Percentiles rank a stretch among this genome's conserved stretches.
These are phyloP conservation scores for Globisporangium cederbergense DNA, from an alignment of 352 stramenopile genomes.

Conservation along the genomic window DNA sequence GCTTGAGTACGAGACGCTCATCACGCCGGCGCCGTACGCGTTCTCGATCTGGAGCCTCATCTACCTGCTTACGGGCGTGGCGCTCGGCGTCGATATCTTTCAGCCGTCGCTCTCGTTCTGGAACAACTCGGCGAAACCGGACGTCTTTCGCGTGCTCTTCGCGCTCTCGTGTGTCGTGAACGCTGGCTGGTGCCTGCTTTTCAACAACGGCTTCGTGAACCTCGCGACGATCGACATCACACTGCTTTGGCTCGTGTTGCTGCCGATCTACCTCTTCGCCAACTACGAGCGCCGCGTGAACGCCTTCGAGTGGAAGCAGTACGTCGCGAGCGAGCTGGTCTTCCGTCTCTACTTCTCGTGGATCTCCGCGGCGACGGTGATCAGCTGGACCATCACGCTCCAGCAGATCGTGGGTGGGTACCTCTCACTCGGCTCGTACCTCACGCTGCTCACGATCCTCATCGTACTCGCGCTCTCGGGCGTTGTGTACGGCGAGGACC, in stretches of 20 bases:
- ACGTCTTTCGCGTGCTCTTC: slow-evolving; percentile 51
- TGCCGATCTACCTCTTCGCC: slow-evolving; percentile 65
- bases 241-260: slow-evolving; percentile 53
- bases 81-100: slow-evolving; percentile 51
- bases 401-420: slow-evolving; percentile 34
- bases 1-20: slow-evolving; percentile 35
- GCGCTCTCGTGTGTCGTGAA: slow-evolving; percentile 48
- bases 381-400: slow-evolving; percentile 56
- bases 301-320: slow-evolving; percentile 49
- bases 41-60: slow-evolving; percentile 73
- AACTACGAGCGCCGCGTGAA: slow-evolving; percentile 44
- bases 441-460: slow-evolving; percentile 42
- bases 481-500: slow-evolving; percentile 47
- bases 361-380: slow-evolving; percentile 44
- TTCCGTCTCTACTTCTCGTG: slow-evolving; percentile 67
- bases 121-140: slow-evolving; percentile 36
- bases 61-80: slow-evolving; percentile 56
- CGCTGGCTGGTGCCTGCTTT: slow-evolving; percentile 48
- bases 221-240: slow-evolving; percentile 43
- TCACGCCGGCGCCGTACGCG: slow-evolving; percentile 48
- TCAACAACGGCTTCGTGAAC: slow-evolving; percentile 35
- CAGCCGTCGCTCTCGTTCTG: slow-evolving; percentile 48
- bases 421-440: slow-evolving; percentile 39
- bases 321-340: slow-evolving; percentile 55
- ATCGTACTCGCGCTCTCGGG: slow-evolving; percentile 38